These are phyloP conservation scores for Candida maris DNA, from an alignment of 805 yeast genomes.

Conservation along the genomic window DNA sequence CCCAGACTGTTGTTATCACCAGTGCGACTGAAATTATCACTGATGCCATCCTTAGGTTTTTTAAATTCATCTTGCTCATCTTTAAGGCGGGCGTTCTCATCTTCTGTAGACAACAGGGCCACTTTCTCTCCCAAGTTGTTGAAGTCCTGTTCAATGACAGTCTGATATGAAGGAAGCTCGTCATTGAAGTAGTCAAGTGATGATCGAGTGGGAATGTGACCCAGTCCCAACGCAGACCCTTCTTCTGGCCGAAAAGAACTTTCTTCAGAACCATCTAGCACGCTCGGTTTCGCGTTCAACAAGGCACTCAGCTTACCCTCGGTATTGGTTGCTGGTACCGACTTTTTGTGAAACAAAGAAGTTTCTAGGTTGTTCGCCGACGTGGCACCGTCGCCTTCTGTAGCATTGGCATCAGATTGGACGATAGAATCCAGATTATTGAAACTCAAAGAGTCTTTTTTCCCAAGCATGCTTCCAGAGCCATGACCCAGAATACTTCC, in stretches of 20 bases:
- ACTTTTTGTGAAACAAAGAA: conserved; percentile 14
- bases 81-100: too few relatives aligned
- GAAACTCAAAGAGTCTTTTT: conserved; percentile 17
- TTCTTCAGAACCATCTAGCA: conserved; percentile 1
- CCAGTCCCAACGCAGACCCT: conserved; percentile 6
- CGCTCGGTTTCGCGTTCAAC: conserved; percentile 7
- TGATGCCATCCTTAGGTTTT: background rate
- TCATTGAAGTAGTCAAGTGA: conserved; percentile 22
- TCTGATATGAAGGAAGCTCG: conserved; percentile 27
- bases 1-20: conserved; percentile 18
- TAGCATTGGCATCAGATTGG: conserved; percentile 10
- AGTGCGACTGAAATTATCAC: conserved; percentile 2
- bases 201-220: conserved; percentile 24
- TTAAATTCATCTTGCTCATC: conserved; percentile 5
- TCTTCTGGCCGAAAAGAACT: background rate
- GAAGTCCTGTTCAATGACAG: conserved; percentile 23
- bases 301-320: conserved; percentile 16
- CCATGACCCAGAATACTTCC: conserved; percentile 3
- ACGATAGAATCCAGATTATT: conserved; percentile 22
- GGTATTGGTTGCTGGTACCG: conserved; percentile 6
- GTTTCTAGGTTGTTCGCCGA: background rate
- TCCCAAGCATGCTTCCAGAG: conserved; percentile 3
- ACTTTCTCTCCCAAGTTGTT: conserved; percentile 17
- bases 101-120: conserved; percentile 25
- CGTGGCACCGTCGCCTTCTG: background rate